Percentiles rank a stretch among this genome's conserved stretches.
Conservation (phyloP, 2,329 filamentous ascomycete species). For the Reticulascus tulasneorum region DNA sequence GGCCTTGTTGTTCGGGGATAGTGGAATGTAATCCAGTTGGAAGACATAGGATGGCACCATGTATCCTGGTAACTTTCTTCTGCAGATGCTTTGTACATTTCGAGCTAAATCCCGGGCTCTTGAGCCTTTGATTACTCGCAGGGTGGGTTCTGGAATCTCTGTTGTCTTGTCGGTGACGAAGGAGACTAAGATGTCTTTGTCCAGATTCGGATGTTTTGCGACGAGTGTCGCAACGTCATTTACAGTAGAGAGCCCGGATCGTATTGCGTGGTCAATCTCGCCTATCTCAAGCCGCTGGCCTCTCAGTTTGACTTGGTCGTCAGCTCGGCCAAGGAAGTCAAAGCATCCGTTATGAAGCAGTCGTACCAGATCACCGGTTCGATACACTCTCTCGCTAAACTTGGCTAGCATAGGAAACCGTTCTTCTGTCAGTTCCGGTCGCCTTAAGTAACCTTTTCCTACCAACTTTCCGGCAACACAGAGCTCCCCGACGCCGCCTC, state of each 20-base stretch:
- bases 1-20: slow-evolving; percentile 87
- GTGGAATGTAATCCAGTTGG: slow-evolving; percentile 65
- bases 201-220: slow-evolving; percentile 61
- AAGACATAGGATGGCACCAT: slow-evolving; percentile 90
- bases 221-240: slow-evolving; percentile 75
- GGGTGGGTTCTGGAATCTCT: neutral
- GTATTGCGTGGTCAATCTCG: slow-evolving; percentile 85
- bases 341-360: slow-evolving; percentile 77
- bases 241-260: slow-evolving; percentile 51
- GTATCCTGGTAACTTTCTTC: slow-evolving; percentile 68
- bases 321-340: slow-evolving; percentile 80
- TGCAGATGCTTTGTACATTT: slow-evolving; percentile 49
- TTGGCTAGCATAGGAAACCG: slow-evolving; percentile 64
- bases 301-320: slow-evolving; percentile 89
- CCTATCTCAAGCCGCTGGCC: slow-evolving; percentile 86
- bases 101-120: slow-evolving; percentile 18
- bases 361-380: slow-evolving; percentile 84
- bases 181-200: slow-evolving; percentile 78
- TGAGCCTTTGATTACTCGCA: slow-evolving; percentile 19
- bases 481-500: slow-evolving; percentile 79
- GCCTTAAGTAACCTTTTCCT: slow-evolving; percentile 83
- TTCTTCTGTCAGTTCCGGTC: slow-evolving; percentile 70
- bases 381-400: slow-evolving; percentile 65
- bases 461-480: slow-evolving; percentile 85
- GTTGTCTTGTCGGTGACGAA: slow-evolving; percentile 53